Evolutionary conservation across 75 land plant genomes (phyloP).

Genomic region (Picea glauca): DNA sequence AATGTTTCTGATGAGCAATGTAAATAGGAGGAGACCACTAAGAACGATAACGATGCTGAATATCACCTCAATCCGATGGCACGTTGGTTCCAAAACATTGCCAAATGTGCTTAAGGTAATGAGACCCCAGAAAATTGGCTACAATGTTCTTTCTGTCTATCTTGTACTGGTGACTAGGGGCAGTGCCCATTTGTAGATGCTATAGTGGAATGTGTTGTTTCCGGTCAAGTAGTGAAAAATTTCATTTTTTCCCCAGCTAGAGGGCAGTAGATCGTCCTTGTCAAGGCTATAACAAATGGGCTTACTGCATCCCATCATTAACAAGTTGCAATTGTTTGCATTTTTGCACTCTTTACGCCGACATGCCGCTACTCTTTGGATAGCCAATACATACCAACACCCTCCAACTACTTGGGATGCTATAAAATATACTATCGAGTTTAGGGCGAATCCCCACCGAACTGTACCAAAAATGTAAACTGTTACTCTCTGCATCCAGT

Average conservation of each 20-base stretch:
- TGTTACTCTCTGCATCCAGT: conserved; percentile 79
- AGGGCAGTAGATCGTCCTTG: not conserved
- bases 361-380: conserved; percentile 66
- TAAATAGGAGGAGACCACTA: conserved; percentile 68
- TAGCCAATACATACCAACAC: conserved; percentile 86
- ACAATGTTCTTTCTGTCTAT: conserved; percentile 51
- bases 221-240: conserved; percentile 26
- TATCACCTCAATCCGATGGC: conserved; percentile 70
- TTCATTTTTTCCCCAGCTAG: not conserved
- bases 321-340: conserved; percentile 26
- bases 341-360: conserved; percentile 41
- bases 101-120: conserved; percentile 81
- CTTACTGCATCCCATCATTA: conserved; percentile 50
- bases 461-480: conserved; percentile 86
- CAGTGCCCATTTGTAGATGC: conserved; percentile 69
- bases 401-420: conserved; percentile 70
- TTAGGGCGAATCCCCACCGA: conserved; percentile 83
- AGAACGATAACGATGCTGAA: conserved; percentile 71
- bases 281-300: conserved; percentile 36
- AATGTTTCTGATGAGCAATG: conserved; percentile 35
- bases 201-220: conserved; percentile 44
- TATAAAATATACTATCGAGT: conserved; percentile 27
- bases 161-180: conserved; percentile 48
- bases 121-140: conserved; percentile 92
- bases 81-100: conserved; percentile 76